Evolutionary conservation across 805 yeast genomes (phyloP).

Genomic region (Schwanniomyces pseudopolymorphus): DNA sequence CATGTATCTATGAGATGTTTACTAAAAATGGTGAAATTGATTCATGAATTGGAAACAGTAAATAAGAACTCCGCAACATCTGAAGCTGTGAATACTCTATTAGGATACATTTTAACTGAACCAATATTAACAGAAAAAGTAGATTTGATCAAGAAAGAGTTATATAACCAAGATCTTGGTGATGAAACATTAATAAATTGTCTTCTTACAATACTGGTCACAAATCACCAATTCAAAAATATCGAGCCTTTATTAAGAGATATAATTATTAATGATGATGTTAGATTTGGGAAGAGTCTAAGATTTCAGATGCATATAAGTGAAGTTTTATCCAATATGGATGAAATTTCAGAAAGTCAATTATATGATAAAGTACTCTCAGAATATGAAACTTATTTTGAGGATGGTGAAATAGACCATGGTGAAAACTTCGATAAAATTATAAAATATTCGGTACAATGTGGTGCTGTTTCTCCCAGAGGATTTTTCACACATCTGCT

Average conservation of each 20-base stretch:
- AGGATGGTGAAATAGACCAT: conserved; percentile 8
- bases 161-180: conserved; percentile 19
- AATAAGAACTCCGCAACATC: conserved; percentile 6
- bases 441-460: conserved; percentile 15
- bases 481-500: conserved; percentile 17
- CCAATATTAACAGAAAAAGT: conserved; percentile 1
- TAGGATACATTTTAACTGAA: conserved; percentile 8
- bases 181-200: conserved; percentile 23
- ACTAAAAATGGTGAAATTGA: conserved; percentile 19
- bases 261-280: conserved; percentile 18
- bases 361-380: conserved; percentile 1
- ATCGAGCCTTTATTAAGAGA: conserved; percentile 11
- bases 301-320: conserved; percentile 19
- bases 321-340: conserved; percentile 1
- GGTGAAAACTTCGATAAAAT: conserved; percentile 14
- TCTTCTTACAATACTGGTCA: conserved; percentile 14
- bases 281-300: conserved; percentile 19
- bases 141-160: conserved; percentile 8
- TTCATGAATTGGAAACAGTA: conserved; percentile 21
- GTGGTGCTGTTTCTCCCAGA: conserved; percentile 15
- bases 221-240: neutral
- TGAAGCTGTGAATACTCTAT: conserved; percentile 6
- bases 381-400: neutral
- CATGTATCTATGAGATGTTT: conserved; percentile 4
- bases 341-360: conserved; percentile 1